Conservation (phyloP, 805 yeast species). For the Starmera quercuum region DNA sequence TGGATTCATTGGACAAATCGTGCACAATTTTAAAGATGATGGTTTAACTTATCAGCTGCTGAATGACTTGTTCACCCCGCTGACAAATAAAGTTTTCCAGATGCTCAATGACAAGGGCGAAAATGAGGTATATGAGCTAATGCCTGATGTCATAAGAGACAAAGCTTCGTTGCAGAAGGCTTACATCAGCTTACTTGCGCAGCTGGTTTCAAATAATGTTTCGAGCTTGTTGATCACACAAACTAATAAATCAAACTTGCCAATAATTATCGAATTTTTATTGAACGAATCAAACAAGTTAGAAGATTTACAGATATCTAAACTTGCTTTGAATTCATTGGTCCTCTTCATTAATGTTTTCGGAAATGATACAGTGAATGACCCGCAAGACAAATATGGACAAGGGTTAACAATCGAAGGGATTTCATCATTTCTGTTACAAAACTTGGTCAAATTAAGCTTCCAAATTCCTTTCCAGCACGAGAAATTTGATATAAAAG, state of each 20-base stretch:
- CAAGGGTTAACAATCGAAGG: slow-evolving; percentile 51
- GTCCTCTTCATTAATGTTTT: slow-evolving; percentile 54
- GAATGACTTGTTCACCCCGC: slow-evolving; percentile 67
- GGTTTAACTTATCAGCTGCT: slow-evolving; percentile 65
- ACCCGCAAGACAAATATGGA: slow-evolving; percentile 46
- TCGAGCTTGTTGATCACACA: slow-evolving; percentile 70
- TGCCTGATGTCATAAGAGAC: slow-evolving; percentile 61
- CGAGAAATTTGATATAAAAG: slow-evolving; percentile 56
- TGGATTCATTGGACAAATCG: slow-evolving; percentile 80
- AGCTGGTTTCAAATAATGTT: slow-evolving; percentile 68
- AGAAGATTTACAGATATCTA: slow-evolving; percentile 58
- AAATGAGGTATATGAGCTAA: slow-evolving; percentile 26
- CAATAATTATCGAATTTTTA: slow-evolving; percentile 52
- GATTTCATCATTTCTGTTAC: slow-evolving; percentile 61
- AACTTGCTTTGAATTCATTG: slow-evolving; percentile 62
- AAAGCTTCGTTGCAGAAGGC: slow-evolving; percentile 60
- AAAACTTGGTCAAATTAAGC: slow-evolving; percentile 55
- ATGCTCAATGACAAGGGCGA: slow-evolving; percentile 36
- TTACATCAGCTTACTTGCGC: slow-evolving; percentile 59
- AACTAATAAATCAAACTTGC: slow-evolving; percentile 54
- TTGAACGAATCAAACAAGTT: slow-evolving; percentile 57
- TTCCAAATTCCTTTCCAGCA: slow-evolving; percentile 79
- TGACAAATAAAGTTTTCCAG: slow-evolving; percentile 54
- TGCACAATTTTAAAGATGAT: slow-evolving; percentile 66
- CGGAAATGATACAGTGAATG: slow-evolving; percentile 64